These are phyloP conservation scores for Thelephora ganbajun DNA, from an alignment of 768 basidiomycete genomes.

Conservation along the genomic window DNA sequence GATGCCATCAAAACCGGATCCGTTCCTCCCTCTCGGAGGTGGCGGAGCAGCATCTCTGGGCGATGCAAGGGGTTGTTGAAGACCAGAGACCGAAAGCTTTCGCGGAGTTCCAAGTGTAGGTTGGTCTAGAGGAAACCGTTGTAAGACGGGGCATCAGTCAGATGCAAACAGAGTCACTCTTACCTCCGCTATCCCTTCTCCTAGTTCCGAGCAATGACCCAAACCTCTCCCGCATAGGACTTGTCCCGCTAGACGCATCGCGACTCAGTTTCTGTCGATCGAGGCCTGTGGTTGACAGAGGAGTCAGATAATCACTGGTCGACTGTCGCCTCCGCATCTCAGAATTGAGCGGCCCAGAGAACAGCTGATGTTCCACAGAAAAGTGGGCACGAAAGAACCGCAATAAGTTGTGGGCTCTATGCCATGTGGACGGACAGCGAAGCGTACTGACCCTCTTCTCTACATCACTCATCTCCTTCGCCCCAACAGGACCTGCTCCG, in stretches of 20 bases:
- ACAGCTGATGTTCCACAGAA: slow-evolving; percentile 37
- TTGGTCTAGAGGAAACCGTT: slow-evolving; percentile 33
- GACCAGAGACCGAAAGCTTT: slow-evolving; percentile 54
- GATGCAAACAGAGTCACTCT: neutral
- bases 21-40: slow-evolving; percentile 53
- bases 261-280: slow-evolving; percentile 50
- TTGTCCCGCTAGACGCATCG: slow-evolving; percentile 27
- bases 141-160: slow-evolving; percentile 1
- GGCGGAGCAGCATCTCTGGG: slow-evolving; percentile 46
- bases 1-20: slow-evolving; percentile 62
- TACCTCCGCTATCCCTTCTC: slow-evolving; percentile 54
- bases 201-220: slow-evolving; percentile 35
- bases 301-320: slow-evolving; percentile 45
- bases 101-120: slow-evolving; percentile 39
- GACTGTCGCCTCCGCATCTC: slow-evolving; percentile 80
- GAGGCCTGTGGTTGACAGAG: slow-evolving; percentile 34
- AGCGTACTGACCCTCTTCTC: slow-evolving; percentile 69
- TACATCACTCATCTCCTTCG: slow-evolving; percentile 67
- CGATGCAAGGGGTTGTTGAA: slow-evolving; percentile 38
- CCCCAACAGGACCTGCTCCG: slow-evolving; percentile 53
- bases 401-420: slow-evolving; percentile 5
- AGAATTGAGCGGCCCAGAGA: slow-evolving; percentile 72
- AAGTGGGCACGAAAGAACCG: neutral
- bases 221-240: slow-evolving; percentile 57
- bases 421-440: neutral